Base-by-base conservation (phyloP, 2,329 filamentous ascomycete species). In the Botrytis byssoidea region DNA sequence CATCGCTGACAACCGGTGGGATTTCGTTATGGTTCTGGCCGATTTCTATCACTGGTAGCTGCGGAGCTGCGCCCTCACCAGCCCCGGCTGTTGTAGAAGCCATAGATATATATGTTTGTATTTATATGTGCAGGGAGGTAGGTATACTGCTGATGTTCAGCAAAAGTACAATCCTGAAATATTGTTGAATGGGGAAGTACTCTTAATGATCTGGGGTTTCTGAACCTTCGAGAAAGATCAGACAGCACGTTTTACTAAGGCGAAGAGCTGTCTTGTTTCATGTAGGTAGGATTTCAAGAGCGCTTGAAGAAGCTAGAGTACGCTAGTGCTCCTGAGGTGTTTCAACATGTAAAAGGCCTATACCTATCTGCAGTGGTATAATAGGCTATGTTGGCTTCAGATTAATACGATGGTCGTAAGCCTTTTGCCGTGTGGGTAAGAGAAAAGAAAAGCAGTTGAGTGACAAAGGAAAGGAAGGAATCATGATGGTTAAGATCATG, bases 141-240 rank as follows among this genome's bases (percentile, higher is more conserved):
- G 46, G 29, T 20, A 29, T 42, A 55, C 32, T 66, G 61, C 29
- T 72, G 70, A 72, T 55, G 46, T 67, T 57, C 40, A 70, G 59
- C n/a, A 44, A 35, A 51, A 37, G 25, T 40, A 32, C 59, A 67
- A 44, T n/a, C 66, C 61, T 55, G 60, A 32, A 35, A 67, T 44
- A 55, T 20, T 57, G 22, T 72, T 35, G 60, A 66, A 67, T 72
- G 70, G 70, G 44, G 61, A 67, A 72, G 70, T 67, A 59, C 70
- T 72, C 37, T 51, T 67, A 72, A 57, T 72, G 61, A 67, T 59
- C 32, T 72, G 48, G 70, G 25, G 37, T 46, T 55, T 57, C 40
- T 46, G 40, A 44, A 46, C 40, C 40, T 70, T 22, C 35, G 5
- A 61, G 16, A 46, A 70, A 70, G 51, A 70, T 70, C 51, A 44